Percentiles rank a stretch among this genome's conserved stretches.
phyloP scores from a whole-genome alignment of 1,284 basidiomycete species.

The Tetrapyrgos nigripes region DNA sequence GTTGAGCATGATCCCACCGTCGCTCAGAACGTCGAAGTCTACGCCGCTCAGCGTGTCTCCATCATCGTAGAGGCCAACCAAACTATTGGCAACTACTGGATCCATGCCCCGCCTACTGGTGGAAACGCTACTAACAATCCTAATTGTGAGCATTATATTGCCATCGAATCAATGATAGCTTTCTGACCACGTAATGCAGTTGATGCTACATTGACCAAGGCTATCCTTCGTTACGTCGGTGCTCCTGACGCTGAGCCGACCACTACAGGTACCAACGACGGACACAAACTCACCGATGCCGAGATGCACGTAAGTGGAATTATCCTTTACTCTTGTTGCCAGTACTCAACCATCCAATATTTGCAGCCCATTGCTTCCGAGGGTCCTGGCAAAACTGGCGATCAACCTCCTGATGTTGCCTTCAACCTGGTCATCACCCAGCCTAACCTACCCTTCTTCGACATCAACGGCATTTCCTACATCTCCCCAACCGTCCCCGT shows the following conservation, averaged over 20 bases:
- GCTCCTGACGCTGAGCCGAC: slow-evolving; percentile 42
- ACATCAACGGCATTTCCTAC: slow-evolving; percentile 44
- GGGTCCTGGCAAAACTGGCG: slow-evolving; percentile 35
- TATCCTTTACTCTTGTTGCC: background rate
- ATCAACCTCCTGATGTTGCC: slow-evolving; percentile 38
- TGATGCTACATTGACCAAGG: slow-evolving; percentile 28
- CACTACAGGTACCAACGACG: slow-evolving; percentile 33
- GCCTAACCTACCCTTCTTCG: slow-evolving; percentile 43
- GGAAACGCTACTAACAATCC: slow-evolving; percentile 36
- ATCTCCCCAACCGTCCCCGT: slow-evolving; percentile 42
- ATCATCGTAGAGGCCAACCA: slow-evolving; percentile 43
- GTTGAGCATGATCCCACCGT: slow-evolving; percentile 39
- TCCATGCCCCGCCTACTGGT: slow-evolving; percentile 39
- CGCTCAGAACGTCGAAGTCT: slow-evolving; percentile 43
- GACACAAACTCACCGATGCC: slow-evolving; percentile 33
- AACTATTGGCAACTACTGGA: slow-evolving; percentile 46
- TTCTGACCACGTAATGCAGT: background rate
- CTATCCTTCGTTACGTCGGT: slow-evolving; percentile 55
- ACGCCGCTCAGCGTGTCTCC: slow-evolving; percentile 43
- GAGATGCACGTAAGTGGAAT: slow-evolving; percentile 37
- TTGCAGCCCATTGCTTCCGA: slow-evolving; percentile 38
- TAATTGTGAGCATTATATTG: slow-evolving; percentile 30
- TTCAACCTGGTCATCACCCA: slow-evolving; percentile 37
- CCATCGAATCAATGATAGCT: background rate
- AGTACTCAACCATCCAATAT: background rate